Evolutionary conservation across 768 basidiomycete species (phyloP), one percentile per base, ranked within the genome.

Genomic region (Podaxis carcinomalis): DNA sequence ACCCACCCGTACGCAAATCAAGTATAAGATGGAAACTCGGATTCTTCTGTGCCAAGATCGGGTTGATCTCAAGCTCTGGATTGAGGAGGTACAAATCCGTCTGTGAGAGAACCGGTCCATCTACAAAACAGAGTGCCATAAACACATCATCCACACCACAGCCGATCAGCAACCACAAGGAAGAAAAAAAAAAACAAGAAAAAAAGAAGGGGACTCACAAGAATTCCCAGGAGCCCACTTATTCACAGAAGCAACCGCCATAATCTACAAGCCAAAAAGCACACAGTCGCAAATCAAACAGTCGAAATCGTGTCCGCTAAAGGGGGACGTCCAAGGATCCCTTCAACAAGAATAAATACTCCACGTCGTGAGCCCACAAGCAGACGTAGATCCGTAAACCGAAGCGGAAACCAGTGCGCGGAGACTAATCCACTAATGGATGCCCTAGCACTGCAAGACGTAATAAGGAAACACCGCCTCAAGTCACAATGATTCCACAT

Each of bases 51-150:
- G 78, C 77, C 11, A 94, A 80, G 69, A 92, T 86, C 3, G 92
- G 92, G 66, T 94, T 80, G 35, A 93, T 69, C 67, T 89, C 83
- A 2, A 93, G 78, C 14, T 86, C 83, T 4, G 84, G 81, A 47
- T 82, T 79, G 58, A 94, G 82, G 2, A 93, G 81, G 71, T 92
- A 94, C 13, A 94, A 79, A 68, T 93, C 92, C 0, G 90, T 92
- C 68, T 89, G 89, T 2, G 83, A 82, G 13, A 93, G 79, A 5
- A 93, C 83, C 4, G 92, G 92, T 0, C 90, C 91, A 72, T 93
- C 90, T 92, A 62, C 6, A 46, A 46, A 52, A 28, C 50, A 16
- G 27, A 59, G 35, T 28, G 32, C 40, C 9, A 57, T 58, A 52
- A 67, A 46, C 23, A 50, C 54, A 16, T 42, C 36, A 50, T 51